A percentile compares a stretch with the other conserved stretches of the same genome.
phyloP scores from a whole-genome alignment of 2,329 filamentous ascomycete genomes.

The Aspergillus jensenii region DNA sequence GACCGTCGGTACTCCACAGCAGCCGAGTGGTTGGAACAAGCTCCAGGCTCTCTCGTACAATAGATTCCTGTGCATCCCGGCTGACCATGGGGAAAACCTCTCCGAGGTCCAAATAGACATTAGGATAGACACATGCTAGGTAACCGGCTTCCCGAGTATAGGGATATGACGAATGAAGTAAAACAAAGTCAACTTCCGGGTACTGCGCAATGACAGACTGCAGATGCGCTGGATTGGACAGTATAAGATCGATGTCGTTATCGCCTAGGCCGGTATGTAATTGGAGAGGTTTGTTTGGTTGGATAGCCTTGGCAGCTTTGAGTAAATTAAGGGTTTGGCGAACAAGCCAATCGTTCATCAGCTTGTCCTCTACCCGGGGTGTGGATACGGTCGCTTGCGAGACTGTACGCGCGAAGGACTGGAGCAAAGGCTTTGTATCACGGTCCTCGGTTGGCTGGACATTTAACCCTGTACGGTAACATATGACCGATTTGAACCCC shows the following conservation, averaged over 20 bases:
- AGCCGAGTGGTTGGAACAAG: conserved; percentile 73
- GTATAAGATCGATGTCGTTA: conserved; percentile 69
- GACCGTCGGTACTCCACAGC: conserved; percentile 77
- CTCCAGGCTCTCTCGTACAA: conserved; percentile 72
- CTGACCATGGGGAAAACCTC: conserved; percentile 79
- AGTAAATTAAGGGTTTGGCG: conserved; percentile 63
- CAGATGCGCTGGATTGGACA: conserved; percentile 72
- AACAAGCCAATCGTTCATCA: conserved; percentile 70
- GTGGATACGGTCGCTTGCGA: conserved; percentile 25
- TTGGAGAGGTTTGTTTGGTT: conserved; percentile 69
- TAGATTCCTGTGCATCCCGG: conserved; percentile 69
- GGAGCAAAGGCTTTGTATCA: conserved; percentile 28
- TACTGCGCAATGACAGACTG: conserved; percentile 72
- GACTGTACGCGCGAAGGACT: conserved; percentile 29
- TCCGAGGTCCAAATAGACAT: conserved; percentile 80
- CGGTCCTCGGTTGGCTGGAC: conserved; percentile 54
- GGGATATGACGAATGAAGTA: conserved; percentile 79
- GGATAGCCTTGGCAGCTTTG: conserved; percentile 35
- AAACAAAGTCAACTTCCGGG: conserved; percentile 68
- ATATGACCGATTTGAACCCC: conserved; percentile 81
- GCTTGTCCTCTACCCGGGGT: conserved; percentile 56
- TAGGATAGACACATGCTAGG: conserved; percentile 72
- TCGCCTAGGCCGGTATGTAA: conserved; percentile 83
- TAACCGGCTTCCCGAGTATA: conserved; percentile 78
- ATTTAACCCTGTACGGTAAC: conserved; percentile 73